These are phyloP conservation scores for Delonix regia DNA, from an alignment of 306 rosid species.

Conservation along the genomic window DNA sequence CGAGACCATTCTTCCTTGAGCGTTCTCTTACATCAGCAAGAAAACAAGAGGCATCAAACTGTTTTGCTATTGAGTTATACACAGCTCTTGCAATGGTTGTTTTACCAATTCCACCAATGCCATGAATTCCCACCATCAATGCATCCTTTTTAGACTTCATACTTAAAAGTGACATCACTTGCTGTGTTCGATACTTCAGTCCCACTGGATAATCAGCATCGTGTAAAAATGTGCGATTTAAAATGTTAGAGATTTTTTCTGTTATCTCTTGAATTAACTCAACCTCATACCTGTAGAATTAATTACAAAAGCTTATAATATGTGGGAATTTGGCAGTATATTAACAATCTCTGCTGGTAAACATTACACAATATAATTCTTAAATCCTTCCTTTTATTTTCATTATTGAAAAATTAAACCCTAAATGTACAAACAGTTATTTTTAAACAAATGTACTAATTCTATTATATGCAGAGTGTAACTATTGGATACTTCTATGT, in stretches of 20 bases:
- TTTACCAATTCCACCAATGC: slow-evolving; percentile 41
- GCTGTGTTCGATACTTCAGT: slow-evolving; percentile 5
- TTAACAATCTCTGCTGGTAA: not conserved
- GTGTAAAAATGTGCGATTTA: slow-evolving; percentile 27
- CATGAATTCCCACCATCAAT: slow-evolving; percentile 36
- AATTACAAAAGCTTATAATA: not conserved
- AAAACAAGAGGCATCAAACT: slow-evolving; percentile 30
- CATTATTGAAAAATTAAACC: too few species aligned
- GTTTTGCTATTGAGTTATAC: slow-evolving; percentile 34
- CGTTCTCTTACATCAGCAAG: slow-evolving; percentile 39
- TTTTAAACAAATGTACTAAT: too few species aligned
- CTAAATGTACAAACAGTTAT: too few species aligned
- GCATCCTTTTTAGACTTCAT: slow-evolving; percentile 18
- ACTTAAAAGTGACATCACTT: slow-evolving; percentile 14
- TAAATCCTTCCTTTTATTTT: too few species aligned
- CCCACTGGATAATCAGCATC: slow-evolving; percentile 40
- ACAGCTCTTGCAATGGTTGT: slow-evolving; percentile 36
- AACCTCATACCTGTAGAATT: slow-evolving; percentile 32
- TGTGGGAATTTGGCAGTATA: not conserved
- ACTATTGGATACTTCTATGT: too few species aligned
- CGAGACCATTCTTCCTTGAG: slow-evolving; percentile 32
- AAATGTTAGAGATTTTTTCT: slow-evolving; percentile 29
- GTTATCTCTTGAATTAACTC: slow-evolving; percentile 23
- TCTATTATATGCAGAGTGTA: too few species aligned
- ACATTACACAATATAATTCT: too few species aligned